Conservation (phyloP, 2,329 filamentous ascomycete species). For the Fusarium continuum region DNA sequence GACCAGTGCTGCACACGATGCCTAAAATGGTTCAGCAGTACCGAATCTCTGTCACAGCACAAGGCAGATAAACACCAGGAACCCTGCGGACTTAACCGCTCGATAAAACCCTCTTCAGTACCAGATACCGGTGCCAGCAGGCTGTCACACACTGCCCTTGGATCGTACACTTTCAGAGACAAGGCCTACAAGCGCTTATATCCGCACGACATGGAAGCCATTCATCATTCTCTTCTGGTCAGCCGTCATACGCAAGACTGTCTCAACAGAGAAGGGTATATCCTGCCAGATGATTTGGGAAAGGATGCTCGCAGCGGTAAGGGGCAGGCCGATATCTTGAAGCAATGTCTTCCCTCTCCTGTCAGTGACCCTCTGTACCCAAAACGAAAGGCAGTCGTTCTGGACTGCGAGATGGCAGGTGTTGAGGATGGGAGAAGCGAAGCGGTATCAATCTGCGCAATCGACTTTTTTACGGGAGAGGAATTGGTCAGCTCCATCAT, state of each 20-base stretch:
- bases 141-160: no score
- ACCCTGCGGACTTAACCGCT: no score
- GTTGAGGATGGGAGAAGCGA: not conserved
- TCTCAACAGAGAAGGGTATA: conserved; percentile 3
- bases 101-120: no score
- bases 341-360: not conserved
- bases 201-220: not conserved
- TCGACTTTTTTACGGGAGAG: conserved; percentile 20
- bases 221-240: not conserved
- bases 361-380: not conserved
- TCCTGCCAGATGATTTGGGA: not conserved
- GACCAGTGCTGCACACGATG: conserved; percentile 3
- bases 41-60: not conserved
- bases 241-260: not conserved
- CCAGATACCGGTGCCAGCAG: no score
- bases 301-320: no score
- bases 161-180: no score
- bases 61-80: not conserved
- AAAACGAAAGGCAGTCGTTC: conserved; percentile 13
- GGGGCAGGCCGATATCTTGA: not conserved
- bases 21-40: conserved; percentile 1
- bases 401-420: conserved; percentile 18
- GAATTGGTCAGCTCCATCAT: conserved; percentile 4
- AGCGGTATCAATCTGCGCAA: conserved; percentile 5
- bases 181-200: not conserved